Evolutionary conservation across 2,329 filamentous ascomycete genomes (phyloP).

Genomic region (Ophiostoma novo-ulmi): DNA sequence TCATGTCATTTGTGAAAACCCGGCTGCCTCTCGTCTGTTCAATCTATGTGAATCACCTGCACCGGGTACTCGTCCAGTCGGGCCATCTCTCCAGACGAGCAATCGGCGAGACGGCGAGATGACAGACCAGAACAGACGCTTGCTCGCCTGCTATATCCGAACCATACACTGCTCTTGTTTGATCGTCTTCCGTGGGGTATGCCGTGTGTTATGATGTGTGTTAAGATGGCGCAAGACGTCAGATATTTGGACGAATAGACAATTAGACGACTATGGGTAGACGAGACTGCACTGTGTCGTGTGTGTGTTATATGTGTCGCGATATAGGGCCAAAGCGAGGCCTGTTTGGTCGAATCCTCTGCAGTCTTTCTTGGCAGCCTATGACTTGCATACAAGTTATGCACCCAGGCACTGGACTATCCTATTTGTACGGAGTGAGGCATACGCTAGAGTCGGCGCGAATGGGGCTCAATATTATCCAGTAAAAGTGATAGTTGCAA

Average conservation of each 20-base stretch:
- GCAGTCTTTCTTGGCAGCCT: background rate
- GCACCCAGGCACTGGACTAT: background rate
- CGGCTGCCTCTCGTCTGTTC: background rate
- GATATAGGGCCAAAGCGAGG: conserved; percentile 9
- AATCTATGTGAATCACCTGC: background rate
- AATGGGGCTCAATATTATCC: background rate
- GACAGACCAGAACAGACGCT: background rate
- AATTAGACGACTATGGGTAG: background rate
- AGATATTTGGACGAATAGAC: background rate
- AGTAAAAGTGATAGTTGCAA: background rate
- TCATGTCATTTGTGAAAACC: background rate
- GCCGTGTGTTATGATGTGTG: background rate
- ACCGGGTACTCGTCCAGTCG: background rate
- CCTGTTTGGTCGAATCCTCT: background rate
- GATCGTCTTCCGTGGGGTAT: background rate
- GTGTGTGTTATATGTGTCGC: conserved; percentile 9
- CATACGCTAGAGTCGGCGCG: background rate
- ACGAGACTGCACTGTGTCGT: background rate
- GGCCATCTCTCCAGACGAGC: background rate
- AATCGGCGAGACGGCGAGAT: background rate
- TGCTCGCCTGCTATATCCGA: background rate
- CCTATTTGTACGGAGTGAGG: background rate
- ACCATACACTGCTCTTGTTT: background rate
- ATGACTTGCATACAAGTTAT: background rate
- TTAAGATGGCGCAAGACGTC: conserved; percentile 1